Percentiles rank a stretch among this genome's conserved stretches.
Evolutionary conservation across 1,284 basidiomycete genomes (phyloP).

Genomic region (Agroathelia rolfsii): DNA sequence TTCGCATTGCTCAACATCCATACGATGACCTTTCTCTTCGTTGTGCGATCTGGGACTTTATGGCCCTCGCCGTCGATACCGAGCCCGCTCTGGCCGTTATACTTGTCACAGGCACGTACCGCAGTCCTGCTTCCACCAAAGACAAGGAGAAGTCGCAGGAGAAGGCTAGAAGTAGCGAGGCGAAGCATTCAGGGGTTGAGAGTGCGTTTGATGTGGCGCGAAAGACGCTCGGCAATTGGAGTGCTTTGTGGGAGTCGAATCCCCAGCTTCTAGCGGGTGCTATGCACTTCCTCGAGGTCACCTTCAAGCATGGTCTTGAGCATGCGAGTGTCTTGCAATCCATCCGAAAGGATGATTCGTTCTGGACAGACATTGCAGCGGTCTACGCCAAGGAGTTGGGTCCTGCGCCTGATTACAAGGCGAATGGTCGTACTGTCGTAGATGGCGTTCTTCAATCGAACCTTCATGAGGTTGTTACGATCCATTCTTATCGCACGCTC

Average conservation of each 20-base stretch:
- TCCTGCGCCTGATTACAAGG: constrained; percentile 53
- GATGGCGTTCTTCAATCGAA: constrained; percentile 50
- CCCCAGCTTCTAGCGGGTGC: constrained; percentile 71
- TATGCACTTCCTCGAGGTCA: constrained; percentile 69
- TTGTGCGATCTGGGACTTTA: constrained; percentile 75
- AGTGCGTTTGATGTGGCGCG: constrained; percentile 59
- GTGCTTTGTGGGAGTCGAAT: constrained; percentile 62
- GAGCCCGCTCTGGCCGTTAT: constrained; percentile 83
- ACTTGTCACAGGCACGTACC: constrained; percentile 67
- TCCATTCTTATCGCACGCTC: constrained; percentile 61
- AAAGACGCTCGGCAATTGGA: constrained; percentile 60
- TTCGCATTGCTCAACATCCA: constrained; percentile 59
- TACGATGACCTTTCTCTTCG: constrained; percentile 63
- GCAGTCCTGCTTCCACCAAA: constrained; percentile 31
- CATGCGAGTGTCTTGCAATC: constrained; percentile 53
- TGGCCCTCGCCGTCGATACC: constrained; percentile 72
- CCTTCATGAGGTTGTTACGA: constrained; percentile 49
- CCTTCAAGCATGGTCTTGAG: constrained; percentile 79
- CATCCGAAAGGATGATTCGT: constrained; percentile 41
- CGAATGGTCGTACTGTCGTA: constrained; percentile 31
- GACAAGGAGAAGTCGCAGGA: constrained; percentile 26
- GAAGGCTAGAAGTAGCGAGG: constrained; percentile 10
- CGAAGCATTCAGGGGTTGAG: constrained; percentile 26
- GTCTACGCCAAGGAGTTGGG: constrained; percentile 59
- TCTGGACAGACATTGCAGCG: constrained; percentile 57